phyloP scores from a whole-genome alignment of 2,329 filamentous ascomycete species.

The Thelonectria olida region DNA sequence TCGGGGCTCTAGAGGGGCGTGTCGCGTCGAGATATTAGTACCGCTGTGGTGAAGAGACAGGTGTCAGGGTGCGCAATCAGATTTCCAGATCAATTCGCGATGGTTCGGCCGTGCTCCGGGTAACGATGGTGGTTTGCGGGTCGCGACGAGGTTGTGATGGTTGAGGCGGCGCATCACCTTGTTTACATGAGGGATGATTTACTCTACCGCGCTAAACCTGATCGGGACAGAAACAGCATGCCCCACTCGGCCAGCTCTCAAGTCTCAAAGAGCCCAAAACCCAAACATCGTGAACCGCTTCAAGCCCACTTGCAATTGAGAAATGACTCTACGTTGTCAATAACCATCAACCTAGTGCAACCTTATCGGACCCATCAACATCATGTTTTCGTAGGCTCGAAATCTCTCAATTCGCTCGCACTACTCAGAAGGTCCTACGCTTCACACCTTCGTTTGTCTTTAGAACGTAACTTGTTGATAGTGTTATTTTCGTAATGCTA shows the following conservation, averaged over 20 bases:
- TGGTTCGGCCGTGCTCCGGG: slow-evolving; percentile 21
- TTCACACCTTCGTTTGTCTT: no score
- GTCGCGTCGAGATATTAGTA: slow-evolving; percentile 32
- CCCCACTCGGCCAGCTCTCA: slow-evolving; percentile 27
- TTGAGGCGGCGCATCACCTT: slow-evolving; percentile 41
- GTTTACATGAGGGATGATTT: slow-evolving; percentile 43
- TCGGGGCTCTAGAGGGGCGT: slow-evolving; percentile 14
- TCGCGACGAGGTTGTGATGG: slow-evolving; percentile 40
- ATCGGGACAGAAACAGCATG: slow-evolving; percentile 12
- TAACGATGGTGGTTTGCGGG: slow-evolving; percentile 31
- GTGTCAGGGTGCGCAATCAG: neutral
- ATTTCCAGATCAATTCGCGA: slow-evolving; percentile 25
- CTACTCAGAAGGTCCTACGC: no score
- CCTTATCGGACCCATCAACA: no score
- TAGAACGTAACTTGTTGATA: no score
- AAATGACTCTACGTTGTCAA: no score
- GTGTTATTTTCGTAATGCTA: slow-evolving; percentile 28
- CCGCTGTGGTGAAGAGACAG: neutral
- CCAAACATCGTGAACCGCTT: slow-evolving; percentile 12
- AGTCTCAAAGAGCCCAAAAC: no score
- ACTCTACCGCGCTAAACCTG: slow-evolving; percentile 32
- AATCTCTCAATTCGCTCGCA: no score
- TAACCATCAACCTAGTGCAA: no score
- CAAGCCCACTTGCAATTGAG: no score
- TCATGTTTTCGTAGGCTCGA: no score